Evolutionary conservation across 192 early-diverging fungal genomes (phyloP), one percentile per base, ranked within the genome.

Genomic region (Lunasporangiospora selenospora): DNA sequence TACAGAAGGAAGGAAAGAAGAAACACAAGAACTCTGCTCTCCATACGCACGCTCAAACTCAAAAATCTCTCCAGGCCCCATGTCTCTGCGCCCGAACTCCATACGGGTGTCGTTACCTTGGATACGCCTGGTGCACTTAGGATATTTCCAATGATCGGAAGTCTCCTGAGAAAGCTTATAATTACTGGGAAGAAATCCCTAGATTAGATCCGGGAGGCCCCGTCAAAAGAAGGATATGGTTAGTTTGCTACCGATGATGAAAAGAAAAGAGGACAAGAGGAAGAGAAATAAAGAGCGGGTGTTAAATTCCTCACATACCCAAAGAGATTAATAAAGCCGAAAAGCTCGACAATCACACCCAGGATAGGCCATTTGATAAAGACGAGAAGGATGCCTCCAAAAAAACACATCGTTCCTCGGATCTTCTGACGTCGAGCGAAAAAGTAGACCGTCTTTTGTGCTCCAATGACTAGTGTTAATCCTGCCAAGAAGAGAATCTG

Each of bases 131-230:
- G 95, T 34, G 89, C 78, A 62, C 82, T 91, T 38, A 97, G 70
- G 29, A 96, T 49, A 11, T 82, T 85, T 15, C 95, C 95, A 56
- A 97, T 92, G n/a, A 96, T 33, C 5, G 95, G 95, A 52, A 97
- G 50, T 51, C 87, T 81, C 59, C 93, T 83, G 53, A 96, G 76
- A 53, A 96, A 96, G 30, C 85, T 81, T 52, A 97, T 75, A 10
- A 90, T 86, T 39, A 95, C 91, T 0, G 95, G 95, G 80, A 97
- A 95, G 63, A 97, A 97, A 81, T 97, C 95, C 41, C 95, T 93
- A 23, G 16, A 62, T 38, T 27, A 36, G 65, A 40, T 41, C n/a
- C n/a, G n/a, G n/a, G n/a, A n/a, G n/a, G n/a, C n/a, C n/a, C n/a
- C 15, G 29, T 48, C 15, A n/a, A 45, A 1, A 23, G 42, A 39